These are phyloP conservation scores for Aureobasidium sp. DNA, from an alignment of 2,329 filamentous ascomycete genomes.

Conservation along the genomic window DNA sequence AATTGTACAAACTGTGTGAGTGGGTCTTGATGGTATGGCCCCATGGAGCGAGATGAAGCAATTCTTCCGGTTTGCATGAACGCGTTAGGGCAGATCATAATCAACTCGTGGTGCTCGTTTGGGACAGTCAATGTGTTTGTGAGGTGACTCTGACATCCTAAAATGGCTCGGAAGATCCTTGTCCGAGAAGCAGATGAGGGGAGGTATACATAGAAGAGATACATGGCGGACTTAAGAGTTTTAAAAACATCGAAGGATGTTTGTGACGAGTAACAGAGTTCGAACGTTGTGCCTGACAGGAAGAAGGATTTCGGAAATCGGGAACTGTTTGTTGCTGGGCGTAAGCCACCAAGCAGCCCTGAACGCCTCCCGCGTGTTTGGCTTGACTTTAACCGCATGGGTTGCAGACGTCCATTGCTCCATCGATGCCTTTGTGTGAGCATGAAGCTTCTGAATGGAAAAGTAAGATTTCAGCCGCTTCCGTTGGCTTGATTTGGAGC, in stretches of 20 bases:
- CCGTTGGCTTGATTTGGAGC: background rate
- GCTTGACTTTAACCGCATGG: constrained; percentile 5
- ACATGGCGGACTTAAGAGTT: background rate
- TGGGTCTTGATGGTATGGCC: background rate
- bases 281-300: background rate
- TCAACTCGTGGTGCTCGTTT: background rate
- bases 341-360: constrained; percentile 3
- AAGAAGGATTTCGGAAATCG: background rate
- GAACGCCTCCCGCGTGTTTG: constrained; percentile 3
- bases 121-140: background rate
- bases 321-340: background rate
- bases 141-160: background rate
- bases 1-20: background rate
- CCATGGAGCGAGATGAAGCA: background rate
- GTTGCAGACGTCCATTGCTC: background rate
- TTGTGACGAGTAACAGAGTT: background rate
- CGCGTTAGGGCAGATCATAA: background rate
- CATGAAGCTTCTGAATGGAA: background rate
- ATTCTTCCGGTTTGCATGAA: background rate
- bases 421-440: background rate
- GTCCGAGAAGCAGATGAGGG: background rate
- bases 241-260: background rate
- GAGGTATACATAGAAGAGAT: background rate
- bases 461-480: background rate
- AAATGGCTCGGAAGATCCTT: background rate